phyloP scores from a whole-genome alignment of 2,329 filamentous ascomycete genomes.

The Epicoccum nigrum region DNA sequence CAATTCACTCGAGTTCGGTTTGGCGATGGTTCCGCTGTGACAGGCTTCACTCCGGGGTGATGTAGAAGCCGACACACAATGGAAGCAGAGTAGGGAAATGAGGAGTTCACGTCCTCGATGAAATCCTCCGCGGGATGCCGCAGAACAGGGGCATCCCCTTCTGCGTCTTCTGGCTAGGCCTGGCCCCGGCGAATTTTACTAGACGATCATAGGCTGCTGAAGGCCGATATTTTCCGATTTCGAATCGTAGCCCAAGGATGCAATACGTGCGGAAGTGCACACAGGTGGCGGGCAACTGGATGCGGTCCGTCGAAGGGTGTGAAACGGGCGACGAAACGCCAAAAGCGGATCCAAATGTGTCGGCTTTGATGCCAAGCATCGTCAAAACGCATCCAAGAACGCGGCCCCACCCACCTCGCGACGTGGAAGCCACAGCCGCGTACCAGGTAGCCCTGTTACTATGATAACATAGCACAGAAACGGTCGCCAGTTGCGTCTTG shows the following conservation, averaged over 20 bases:
- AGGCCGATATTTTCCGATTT: slow-evolving; percentile 24
- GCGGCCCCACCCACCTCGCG: slow-evolving; percentile 34
- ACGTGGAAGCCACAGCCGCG: slow-evolving; percentile 30
- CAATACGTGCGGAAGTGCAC: slow-evolving; percentile 26
- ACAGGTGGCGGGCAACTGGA: slow-evolving; percentile 25
- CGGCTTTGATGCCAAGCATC: slow-evolving; percentile 39
- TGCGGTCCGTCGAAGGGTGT: slow-evolving; percentile 35
- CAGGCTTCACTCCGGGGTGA: slow-evolving; percentile 6
- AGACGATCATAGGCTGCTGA: slow-evolving; percentile 16
- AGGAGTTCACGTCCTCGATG: too few species aligned
- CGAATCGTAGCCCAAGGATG: slow-evolving; percentile 19
- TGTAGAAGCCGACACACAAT: not conserved
- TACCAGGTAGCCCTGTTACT: slow-evolving; percentile 21
- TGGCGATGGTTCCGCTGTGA: slow-evolving; percentile 10
- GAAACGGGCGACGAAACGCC: slow-evolving; percentile 45
- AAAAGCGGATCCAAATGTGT: slow-evolving; percentile 39
- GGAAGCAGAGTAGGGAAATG: too few species aligned
- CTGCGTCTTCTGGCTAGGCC: not conserved
- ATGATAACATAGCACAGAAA: slow-evolving; percentile 22
- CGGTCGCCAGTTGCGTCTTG: slow-evolving; percentile 22
- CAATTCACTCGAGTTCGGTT: slow-evolving; percentile 11
- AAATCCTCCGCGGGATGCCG: not conserved
- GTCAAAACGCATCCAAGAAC: slow-evolving; percentile 33
- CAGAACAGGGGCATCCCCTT: not conserved
- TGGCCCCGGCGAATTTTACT: slow-evolving; percentile 8